phyloP scores from a whole-genome alignment of 148 eudicot species.

The Rhododendron ferrugineum region DNA sequence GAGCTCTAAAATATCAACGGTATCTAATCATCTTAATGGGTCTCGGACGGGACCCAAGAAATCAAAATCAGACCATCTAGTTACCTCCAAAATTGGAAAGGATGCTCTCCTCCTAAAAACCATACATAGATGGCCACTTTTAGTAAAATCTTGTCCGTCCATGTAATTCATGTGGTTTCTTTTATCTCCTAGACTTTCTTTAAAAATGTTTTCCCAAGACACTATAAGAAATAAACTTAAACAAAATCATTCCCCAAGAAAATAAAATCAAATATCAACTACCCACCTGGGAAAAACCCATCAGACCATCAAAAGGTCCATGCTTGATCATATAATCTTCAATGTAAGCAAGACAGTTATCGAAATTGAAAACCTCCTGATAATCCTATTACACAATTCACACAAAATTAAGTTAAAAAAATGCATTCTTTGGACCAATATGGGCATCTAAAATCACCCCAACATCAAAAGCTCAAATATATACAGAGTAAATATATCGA shows the following conservation, averaged over 20 bases:
- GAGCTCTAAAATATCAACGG: neutral
- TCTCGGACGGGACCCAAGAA: no score
- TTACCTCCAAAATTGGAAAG: no score
- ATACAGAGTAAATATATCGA: no score
- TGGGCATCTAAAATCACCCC: no score
- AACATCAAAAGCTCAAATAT: no score
- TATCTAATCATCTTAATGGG: neutral
- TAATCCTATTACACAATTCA: conserved; percentile 10
- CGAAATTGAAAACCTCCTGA: conserved; percentile 15
- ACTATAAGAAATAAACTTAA: neutral
- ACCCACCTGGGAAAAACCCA: conserved; percentile 40
- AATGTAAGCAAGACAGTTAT: conserved; percentile 24
- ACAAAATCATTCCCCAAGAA: neutral
- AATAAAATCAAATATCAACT: neutral
- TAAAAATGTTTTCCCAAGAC: neutral
- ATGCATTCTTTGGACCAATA: no score
- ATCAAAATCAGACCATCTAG: no score
- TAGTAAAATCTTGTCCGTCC: neutral
- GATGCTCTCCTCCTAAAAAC: no score
- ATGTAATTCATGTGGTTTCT: neutral
- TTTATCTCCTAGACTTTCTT: neutral
- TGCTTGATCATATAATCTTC: conserved; percentile 33
- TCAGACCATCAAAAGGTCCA: conserved; percentile 44
- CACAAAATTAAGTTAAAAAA: neutral
- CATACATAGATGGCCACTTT: neutral